Percentiles rank a stretch among this genome's conserved stretches.
These are phyloP conservation scores for Boletus fagicola DNA, from an alignment of 768 basidiomycete species.

Conservation along the genomic window DNA sequence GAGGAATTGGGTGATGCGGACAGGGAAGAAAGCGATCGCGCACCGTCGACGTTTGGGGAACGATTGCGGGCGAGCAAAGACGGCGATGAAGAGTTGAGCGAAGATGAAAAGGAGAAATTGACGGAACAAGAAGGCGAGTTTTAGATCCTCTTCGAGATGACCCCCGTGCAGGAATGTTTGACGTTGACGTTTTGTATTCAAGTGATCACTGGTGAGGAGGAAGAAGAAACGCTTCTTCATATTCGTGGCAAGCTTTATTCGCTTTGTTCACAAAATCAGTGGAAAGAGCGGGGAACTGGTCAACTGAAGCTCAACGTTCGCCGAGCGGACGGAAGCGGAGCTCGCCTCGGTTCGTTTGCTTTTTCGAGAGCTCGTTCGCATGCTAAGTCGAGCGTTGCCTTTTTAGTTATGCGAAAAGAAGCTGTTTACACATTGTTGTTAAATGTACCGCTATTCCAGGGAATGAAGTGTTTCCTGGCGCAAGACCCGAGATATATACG, in stretches of 20 bases:
- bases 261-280: constrained; percentile 55
- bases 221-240: constrained; percentile 73
- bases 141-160: background rate
- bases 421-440: constrained; percentile 73
- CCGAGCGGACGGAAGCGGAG: constrained; percentile 61
- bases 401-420: constrained; percentile 80
- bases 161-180: background rate
- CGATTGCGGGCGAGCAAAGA: constrained; percentile 62
- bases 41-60: constrained; percentile 55
- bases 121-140: constrained; percentile 69
- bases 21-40: constrained; percentile 32
- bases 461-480: constrained; percentile 70
- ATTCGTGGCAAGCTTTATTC: constrained; percentile 74
- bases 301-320: constrained; percentile 66
- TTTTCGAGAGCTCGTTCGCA: background rate
- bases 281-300: constrained; percentile 80
- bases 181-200: constrained; percentile 28
- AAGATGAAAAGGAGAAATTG: constrained; percentile 44
- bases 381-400: constrained; percentile 8
- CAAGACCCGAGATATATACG: constrained; percentile 80
- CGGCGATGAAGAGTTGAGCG: constrained; percentile 49
- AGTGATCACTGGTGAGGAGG: constrained; percentile 78
- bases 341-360: constrained; percentile 55
- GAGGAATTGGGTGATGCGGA: constrained; percentile 46
- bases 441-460: constrained; percentile 73